Evolutionary conservation across 164 flowering plant genomes (phyloP).

Genomic region (Litsea cubeba): DNA sequence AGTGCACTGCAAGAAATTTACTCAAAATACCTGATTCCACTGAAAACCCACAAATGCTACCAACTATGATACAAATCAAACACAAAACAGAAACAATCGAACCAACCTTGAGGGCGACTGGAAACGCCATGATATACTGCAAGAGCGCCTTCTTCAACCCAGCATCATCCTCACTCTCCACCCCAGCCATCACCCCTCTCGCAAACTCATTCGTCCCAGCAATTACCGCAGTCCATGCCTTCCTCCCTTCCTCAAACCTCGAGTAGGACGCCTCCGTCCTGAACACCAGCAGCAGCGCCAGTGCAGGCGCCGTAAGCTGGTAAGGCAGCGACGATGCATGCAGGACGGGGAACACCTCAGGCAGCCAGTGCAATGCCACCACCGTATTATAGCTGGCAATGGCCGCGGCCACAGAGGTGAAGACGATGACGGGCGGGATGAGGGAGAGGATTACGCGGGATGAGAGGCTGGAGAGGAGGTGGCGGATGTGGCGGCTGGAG

Average conservation of each 20-base stretch:
- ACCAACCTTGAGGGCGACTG: conserved; percentile 71
- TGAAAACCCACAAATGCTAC: not conserved
- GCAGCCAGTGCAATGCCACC: conserved; percentile 46
- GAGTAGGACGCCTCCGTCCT: conserved; percentile 92
- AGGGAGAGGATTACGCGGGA: conserved; percentile 82
- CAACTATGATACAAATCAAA: not conserved
- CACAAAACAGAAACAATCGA: not conserved
- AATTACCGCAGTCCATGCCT: conserved; percentile 78
- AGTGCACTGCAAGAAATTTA: too few species aligned
- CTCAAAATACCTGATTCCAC: too few species aligned
- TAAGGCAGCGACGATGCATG: conserved; percentile 78
- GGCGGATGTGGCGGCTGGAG: conserved; percentile 81
- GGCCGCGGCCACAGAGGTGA: conserved; percentile 58
- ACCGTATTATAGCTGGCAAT: conserved; percentile 71
- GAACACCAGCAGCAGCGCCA: conserved; percentile 84
- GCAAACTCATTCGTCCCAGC: conserved; percentile 74
- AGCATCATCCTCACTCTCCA: conserved; percentile 31
- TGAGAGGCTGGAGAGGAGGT: conserved; percentile 55
- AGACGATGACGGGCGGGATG: conserved; percentile 72
- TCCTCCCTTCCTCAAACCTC: conserved; percentile 82
- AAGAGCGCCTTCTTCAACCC: conserved; percentile 49
- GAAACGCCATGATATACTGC: conserved; percentile 82
- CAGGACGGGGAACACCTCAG: conserved; percentile 62
- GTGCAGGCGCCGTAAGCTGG: conserved; percentile 90
- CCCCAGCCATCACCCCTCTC: conserved; percentile 50